Evolutionary conservation across 192 early-diverging fungal genomes (phyloP), one percentile per base, ranked within the genome.

Genomic region (Coemansia asiatica): DNA sequence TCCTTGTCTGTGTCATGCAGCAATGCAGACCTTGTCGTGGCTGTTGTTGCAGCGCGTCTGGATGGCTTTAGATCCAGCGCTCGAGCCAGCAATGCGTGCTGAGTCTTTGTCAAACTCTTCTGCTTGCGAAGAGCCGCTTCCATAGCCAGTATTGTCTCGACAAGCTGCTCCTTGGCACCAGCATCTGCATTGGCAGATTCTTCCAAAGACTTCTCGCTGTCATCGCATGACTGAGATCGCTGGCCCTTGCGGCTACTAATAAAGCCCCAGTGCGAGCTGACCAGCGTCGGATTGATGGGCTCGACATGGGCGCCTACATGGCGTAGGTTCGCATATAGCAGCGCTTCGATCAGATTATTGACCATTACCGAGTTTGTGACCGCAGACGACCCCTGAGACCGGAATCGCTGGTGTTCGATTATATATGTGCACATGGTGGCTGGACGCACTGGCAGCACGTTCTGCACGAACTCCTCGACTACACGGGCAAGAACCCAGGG

Each of bases 361-460:
- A 84, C 73, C 74, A 84, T 79, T 9, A 76, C 64, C 1, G 82
- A 76, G 63, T 84, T 69, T 36, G 82, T 76, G 22, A 84, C 77
- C 3, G 70, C 74, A 8, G 76, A 67, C 8, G 74, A 79, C 18
- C 82, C 82, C 65, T 76, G 74, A 26, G 82, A 75, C 23, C 82
- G 67, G 27, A 84, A 84, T 60, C 82, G 73, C 66, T 84, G 82
- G 33, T 79, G 82, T 35, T 84, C 82, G 21, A 84, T 74, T 3
- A 84, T 15, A 54, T 80, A 84, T 10, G 74, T 74, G 47, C 73
- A 78, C 31, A 36, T 21, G 6, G 60, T 47, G 18, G 70, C 65
- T 6, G 57, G 44, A 8, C 62, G 66, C 21, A 68, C 33, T 26
- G 82, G 82, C 48, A 84, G 44, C 28, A 38, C 18, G 7, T 56